Conservation (phyloP, 2,329 filamentous ascomycete genomes). For the Tolypocladium capitatum region DNA sequence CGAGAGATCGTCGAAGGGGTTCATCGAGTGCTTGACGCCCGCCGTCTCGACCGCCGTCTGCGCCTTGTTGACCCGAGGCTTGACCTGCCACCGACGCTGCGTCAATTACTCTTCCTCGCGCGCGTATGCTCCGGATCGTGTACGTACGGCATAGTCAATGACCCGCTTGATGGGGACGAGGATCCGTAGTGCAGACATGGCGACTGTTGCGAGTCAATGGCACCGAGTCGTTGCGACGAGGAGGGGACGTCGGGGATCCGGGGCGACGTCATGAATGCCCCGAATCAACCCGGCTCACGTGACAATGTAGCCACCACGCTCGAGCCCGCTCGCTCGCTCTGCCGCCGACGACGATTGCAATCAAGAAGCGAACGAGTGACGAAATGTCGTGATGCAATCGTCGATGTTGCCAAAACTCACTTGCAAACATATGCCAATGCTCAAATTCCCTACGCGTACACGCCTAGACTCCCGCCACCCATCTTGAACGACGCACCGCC, state of each 20-base stretch:
- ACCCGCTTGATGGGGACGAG: conserved; percentile 73
- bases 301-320: conserved; percentile 7
- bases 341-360: not conserved
- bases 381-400: not conserved
- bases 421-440: conserved; percentile 1
- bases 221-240: not conserved
- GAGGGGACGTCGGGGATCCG: conserved; percentile 1
- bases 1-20: conserved; percentile 97
- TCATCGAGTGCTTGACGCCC: conserved; percentile 95
- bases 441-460: conserved; percentile 8
- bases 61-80: conserved; percentile 56
- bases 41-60: conserved; percentile 82
- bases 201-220: conserved; percentile 14
- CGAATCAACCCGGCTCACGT: conserved; percentile 19
- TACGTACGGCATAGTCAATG: conserved; percentile 68
- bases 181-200: conserved; percentile 56
- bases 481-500: conserved; percentile 8
- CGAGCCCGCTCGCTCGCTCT: too few relatives aligned
- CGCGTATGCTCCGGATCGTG: not conserved
- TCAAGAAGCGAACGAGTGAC: not conserved
- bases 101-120: conserved; percentile 5
- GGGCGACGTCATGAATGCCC: not conserved
- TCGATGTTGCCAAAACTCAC: not conserved
- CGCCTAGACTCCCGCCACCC: conserved; percentile 13
- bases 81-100: conserved; percentile 35